Conservation (phyloP, 805 yeast genomes). For the Brettanomyces anomalus region DNA sequence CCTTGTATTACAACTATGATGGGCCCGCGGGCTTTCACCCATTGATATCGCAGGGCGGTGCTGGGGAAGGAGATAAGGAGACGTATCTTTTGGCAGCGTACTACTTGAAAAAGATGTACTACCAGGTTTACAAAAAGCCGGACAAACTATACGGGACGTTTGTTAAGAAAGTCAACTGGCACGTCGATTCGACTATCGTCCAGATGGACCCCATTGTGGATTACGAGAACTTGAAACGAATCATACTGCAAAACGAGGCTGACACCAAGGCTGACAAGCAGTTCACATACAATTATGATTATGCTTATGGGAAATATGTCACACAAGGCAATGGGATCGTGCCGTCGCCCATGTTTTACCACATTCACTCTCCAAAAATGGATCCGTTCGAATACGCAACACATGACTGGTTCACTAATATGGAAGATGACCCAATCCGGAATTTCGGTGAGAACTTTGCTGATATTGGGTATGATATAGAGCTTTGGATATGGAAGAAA, state of each 20-base stretch:
- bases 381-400: constrained; percentile 33
- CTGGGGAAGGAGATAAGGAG: constrained; percentile 74
- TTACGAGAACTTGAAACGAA: constrained; percentile 10
- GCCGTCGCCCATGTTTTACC: constrained; percentile 25
- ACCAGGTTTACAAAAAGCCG: constrained; percentile 35
- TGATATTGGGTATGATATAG: constrained; percentile 16
- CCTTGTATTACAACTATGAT: constrained; percentile 56
- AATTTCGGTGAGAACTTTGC: constrained; percentile 20
- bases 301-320: constrained; percentile 9
- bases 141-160: constrained; percentile 14
- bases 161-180: constrained; percentile 9
- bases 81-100: constrained; percentile 61
- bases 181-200: constrained; percentile 16
- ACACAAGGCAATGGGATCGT: constrained; percentile 2
- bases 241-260: background rate
- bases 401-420: constrained; percentile 12
- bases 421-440: constrained; percentile 11
- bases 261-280: background rate
- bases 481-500: constrained; percentile 18
- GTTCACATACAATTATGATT: constrained; percentile 13
- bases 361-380: constrained; percentile 42
- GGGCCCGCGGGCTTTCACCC: constrained; percentile 55
- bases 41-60: constrained; percentile 48
- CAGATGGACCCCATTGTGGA: constrained; percentile 24
- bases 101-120: constrained; percentile 34